phyloP scores from a whole-genome alignment of 495 filamentous ascomycete genomes.

The Podospora pseudopauciseta region DNA sequence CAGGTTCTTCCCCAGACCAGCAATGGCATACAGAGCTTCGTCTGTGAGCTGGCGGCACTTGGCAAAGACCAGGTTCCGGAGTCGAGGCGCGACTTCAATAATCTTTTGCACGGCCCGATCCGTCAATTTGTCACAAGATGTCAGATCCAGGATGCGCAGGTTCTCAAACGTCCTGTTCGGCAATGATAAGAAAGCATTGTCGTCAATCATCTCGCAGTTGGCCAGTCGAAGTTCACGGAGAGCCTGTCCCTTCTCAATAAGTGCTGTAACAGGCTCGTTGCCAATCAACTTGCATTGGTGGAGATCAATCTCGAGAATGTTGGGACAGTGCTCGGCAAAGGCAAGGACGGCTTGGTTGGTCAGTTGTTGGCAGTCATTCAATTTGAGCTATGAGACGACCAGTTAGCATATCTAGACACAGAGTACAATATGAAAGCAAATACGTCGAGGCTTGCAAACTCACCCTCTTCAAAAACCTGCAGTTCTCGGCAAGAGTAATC shows the following conservation, averaged over 20 bases:
- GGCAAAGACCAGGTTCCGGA: conserved; percentile 88
- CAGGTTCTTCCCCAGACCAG: conserved; percentile 86
- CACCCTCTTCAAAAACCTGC: conserved; percentile 61
- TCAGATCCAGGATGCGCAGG: conserved; percentile 91
- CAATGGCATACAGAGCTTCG: conserved; percentile 86
- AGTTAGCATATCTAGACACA: conserved; percentile 23
- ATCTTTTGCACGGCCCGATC: conserved; percentile 87
- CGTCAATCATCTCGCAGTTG: conserved; percentile 77
- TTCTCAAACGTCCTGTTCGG: conserved; percentile 67
- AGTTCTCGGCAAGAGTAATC: conserved; percentile 69
- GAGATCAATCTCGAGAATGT: conserved; percentile 94
- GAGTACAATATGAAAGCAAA: not conserved
- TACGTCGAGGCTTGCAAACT: conserved; percentile 26
- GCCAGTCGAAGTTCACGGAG: conserved; percentile 86
- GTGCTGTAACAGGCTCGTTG: conserved; percentile 71
- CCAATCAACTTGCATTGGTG: conserved; percentile 78
- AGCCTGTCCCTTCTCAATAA: conserved; percentile 70
- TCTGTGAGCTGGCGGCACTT: conserved; percentile 95
- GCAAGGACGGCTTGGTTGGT: conserved; percentile 75
- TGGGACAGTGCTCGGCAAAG: conserved; percentile 81
- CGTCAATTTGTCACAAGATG: conserved; percentile 74
- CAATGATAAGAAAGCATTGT: conserved; percentile 78
- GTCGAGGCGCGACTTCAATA: conserved; percentile 75
- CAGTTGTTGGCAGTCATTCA: conserved; percentile 80
- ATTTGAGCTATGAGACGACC: conserved; percentile 66